A percentile compares a stretch with the other conserved stretches of the same genome.
phyloP scores from a whole-genome alignment of 352 stramenopile species.

The Pythium scleroteichum region DNA sequence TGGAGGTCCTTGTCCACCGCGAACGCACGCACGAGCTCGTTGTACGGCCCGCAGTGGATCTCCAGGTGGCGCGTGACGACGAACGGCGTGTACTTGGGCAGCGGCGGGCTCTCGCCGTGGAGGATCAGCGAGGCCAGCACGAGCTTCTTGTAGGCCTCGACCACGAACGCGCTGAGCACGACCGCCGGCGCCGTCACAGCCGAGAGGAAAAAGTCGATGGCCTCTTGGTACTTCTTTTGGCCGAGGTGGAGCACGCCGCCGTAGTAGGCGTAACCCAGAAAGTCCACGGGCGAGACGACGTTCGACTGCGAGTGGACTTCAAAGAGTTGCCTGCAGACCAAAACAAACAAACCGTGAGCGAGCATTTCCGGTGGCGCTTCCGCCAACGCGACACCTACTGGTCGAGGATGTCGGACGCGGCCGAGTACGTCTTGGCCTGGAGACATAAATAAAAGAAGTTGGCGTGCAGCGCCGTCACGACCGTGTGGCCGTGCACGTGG shows the following conservation, averaged over 20 bases:
- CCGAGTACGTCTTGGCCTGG: constrained; percentile 77
- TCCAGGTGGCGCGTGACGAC: constrained; percentile 74
- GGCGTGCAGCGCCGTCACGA: constrained; percentile 65
- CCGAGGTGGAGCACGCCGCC: constrained; percentile 72
- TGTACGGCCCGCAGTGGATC: constrained; percentile 62
- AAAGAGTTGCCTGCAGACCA: constrained; percentile 54
- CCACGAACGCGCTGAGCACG: constrained; percentile 73
- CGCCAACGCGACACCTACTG: constrained; percentile 33
- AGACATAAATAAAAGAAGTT: constrained; percentile 83
- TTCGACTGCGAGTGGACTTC: constrained; percentile 67
- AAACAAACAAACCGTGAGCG: background rate
- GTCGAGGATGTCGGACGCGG: constrained; percentile 63
- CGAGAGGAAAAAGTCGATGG: constrained; percentile 71
- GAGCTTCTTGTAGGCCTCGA: constrained; percentile 86
- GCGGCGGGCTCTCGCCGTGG: constrained; percentile 43
- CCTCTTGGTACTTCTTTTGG: constrained; percentile 75
- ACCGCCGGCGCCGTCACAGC: constrained; percentile 72
- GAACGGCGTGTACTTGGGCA: constrained; percentile 84
- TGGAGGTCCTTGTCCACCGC: constrained; percentile 38
- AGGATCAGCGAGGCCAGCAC: constrained; percentile 68
- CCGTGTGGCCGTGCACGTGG: constrained; percentile 49
- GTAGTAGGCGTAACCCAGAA: constrained; percentile 86
- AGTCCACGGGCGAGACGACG: constrained; percentile 58
- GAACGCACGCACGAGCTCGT: constrained; percentile 60
- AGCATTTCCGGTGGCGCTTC: background rate